These are phyloP conservation scores for Phoenix roebelenii DNA, from an alignment of 176 grass and related monocot species.

Conservation along the genomic window DNA sequence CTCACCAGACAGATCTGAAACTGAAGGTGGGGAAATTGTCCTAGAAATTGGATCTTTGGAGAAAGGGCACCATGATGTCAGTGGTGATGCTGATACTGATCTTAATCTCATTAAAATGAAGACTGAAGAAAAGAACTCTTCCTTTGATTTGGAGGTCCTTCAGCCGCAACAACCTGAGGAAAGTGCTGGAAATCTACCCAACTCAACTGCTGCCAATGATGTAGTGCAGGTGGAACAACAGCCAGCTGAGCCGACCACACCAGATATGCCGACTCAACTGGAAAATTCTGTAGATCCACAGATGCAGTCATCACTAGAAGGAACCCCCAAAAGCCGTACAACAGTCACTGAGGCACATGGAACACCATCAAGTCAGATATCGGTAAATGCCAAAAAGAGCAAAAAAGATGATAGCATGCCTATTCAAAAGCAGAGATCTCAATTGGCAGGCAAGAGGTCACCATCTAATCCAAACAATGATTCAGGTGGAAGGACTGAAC, in stretches of 20 bases:
- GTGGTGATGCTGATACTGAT: conserved; percentile 1
- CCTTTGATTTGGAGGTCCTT: background rate
- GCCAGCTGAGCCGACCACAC: background rate
- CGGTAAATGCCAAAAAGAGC: conserved; percentile 4
- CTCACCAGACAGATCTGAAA: conserved; percentile 15
- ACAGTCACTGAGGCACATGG: conserved; percentile 9
- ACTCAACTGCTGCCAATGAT: background rate
- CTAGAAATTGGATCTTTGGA: conserved; percentile 13
- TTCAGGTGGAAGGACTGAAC: conserved; percentile 2
- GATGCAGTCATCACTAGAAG: conserved; percentile 5
- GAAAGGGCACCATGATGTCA: conserved; percentile 5
- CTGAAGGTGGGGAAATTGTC: conserved; percentile 12
- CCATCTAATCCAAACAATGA: conserved; percentile 15
- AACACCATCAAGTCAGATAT: conserved; percentile 19
- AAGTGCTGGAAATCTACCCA: background rate
- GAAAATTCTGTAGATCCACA: background rate
- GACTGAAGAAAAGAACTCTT: background rate
- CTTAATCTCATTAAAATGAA: background rate
- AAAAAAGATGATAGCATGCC: conserved; percentile 8
- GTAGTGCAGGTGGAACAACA: background rate
- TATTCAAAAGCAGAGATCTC: conserved; percentile 8
- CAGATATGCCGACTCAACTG: background rate
- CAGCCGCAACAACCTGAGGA: conserved; percentile 5
- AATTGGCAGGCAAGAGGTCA: conserved; percentile 7
- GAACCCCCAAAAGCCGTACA: conserved; percentile 6